Evolutionary conservation across 148 eudicot species (phyloP), one percentile per base, ranked within the genome.

Genomic region (Amaranthus palmeri): DNA sequence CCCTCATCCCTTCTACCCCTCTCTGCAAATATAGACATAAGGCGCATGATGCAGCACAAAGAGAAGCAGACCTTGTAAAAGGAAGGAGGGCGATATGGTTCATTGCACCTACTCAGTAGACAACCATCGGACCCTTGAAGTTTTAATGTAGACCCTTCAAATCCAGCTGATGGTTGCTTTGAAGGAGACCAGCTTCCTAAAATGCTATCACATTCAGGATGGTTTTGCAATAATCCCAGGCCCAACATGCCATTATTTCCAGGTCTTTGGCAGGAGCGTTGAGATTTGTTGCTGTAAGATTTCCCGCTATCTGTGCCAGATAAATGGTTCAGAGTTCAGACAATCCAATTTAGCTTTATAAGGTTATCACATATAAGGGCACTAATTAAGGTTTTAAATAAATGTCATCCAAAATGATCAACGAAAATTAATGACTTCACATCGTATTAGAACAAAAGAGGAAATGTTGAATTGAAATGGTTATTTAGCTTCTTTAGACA

Each of bases 71-170:
- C 81, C 81, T 78, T 72, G 61, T 51, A 72, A 60, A 51, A 78
- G 17, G 72, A 54, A 41, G 81, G 81, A 53, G 81, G 81, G 48
- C 81, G 81, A 78, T 78, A 78, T 54, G 81, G 81, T 68, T 73
- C 73, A 6, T 67, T 78, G 77, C 77, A 78, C 65, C 77, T 78
- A 62, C 69, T 78, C 77, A 78, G 68, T 43, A 61, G 40, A 62
- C 55, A 64, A 8, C 12, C 55, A 69, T 45, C 54, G 11, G 73
- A 54, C 65, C 57, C 81, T 62, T 65, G 69, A 52, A 58, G 59
- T 66, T 77, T 58, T 48, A 12, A 11, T 65, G 25, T 43, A 40
- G 76, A 61, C 54, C 41, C 61, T 61, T 73, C 69, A 47, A 65
- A 67, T 55, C 73, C 65, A 68, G 48, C 70, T 47, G 54, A 46